Conservation (phyloP, 257 asterid genomes). For the Asclepias syriaca region DNA sequence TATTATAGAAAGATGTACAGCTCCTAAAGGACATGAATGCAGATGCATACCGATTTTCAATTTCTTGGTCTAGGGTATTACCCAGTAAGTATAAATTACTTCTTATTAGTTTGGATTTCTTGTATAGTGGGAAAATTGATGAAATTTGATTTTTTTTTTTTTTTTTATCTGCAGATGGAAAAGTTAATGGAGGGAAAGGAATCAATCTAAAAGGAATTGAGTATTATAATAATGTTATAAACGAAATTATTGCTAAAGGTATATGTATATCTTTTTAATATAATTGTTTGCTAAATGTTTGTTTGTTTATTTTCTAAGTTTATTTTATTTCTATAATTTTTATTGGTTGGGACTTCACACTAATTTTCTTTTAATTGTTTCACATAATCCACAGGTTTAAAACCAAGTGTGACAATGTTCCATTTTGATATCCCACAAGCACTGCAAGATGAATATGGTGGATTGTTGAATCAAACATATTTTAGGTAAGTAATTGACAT, state of each 20-base stretch:
- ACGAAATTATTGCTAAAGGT: neutral
- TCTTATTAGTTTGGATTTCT: neutral
- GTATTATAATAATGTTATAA: neutral
- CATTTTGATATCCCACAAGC: conserved; percentile 2
- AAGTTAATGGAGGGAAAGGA: neutral
- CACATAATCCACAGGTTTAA: neutral
- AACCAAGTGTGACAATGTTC: neutral
- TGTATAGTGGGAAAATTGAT: neutral
- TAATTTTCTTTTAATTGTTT: neutral
- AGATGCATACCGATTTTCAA: neutral
- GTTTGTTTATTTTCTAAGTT: no score
- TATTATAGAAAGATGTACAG: neutral
- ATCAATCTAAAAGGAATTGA: neutral
- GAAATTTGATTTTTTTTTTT: no score
- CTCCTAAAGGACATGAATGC: neutral
- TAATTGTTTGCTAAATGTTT: no score
- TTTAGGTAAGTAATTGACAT: neutral
- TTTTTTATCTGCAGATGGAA: neutral
- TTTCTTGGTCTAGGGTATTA: neutral
- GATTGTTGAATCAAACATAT: neutral
- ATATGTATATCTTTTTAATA: no score
- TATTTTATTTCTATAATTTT: no score
- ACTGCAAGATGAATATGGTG: neutral
- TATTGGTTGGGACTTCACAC: no score
- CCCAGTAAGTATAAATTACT: neutral